phyloP scores from a whole-genome alignment of 352 stramenopile species.

The Bremia lactucae region DNA sequence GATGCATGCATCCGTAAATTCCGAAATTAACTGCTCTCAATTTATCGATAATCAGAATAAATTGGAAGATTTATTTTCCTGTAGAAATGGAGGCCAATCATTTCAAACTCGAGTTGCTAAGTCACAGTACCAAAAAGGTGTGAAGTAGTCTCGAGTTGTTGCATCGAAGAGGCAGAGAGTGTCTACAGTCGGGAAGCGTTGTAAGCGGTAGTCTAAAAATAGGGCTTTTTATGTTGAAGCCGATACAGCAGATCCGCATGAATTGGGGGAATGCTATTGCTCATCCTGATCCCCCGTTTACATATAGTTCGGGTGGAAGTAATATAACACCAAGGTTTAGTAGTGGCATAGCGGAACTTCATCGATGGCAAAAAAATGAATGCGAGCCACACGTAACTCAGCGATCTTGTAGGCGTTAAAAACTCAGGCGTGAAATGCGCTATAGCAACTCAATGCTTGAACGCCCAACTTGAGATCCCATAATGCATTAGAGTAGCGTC shows the following conservation, averaged over 20 bases:
- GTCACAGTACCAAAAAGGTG: not conserved
- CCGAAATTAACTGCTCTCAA: too few relatives aligned
- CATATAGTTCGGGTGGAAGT: too few relatives aligned
- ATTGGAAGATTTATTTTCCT: too few relatives aligned
- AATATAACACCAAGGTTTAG: too few relatives aligned
- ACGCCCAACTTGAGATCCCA: not conserved
- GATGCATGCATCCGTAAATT: too few relatives aligned
- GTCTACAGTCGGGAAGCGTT: not conserved
- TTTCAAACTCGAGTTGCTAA: not conserved
- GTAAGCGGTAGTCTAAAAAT: not conserved
- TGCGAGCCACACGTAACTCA: not conserved
- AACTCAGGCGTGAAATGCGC: not conserved
- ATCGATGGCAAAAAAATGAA: not conserved
- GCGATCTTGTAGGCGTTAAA: not conserved
- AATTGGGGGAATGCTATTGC: too few relatives aligned
- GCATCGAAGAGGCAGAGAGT: not conserved
- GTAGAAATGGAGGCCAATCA: too few relatives aligned
- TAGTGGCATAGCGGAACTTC: not conserved
- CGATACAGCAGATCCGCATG: too few relatives aligned
- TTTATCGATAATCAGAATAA: too few relatives aligned
- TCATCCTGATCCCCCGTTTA: too few relatives aligned
- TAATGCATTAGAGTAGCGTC: slow-evolving; percentile 1
- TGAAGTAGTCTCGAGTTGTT: not conserved
- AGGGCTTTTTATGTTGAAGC: not conserved
- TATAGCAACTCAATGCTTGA: not conserved